A percentile compares a stretch with the other conserved stretches of the same genome.
Evolutionary conservation across 805 yeast genomes (phyloP).

Genomic region (Candida succiphila): DNA sequence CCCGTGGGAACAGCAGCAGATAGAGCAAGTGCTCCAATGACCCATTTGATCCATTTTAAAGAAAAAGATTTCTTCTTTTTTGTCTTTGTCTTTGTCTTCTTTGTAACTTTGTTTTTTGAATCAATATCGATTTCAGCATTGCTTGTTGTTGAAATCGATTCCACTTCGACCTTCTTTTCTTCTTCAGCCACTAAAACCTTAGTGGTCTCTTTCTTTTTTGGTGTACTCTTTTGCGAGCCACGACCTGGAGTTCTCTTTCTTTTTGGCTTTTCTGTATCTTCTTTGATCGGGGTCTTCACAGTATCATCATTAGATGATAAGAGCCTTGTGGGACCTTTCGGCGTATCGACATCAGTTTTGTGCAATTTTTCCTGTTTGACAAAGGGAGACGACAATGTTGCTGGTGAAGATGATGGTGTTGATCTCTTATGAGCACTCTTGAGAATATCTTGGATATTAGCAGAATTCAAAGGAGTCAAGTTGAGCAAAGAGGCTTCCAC

Average conservation of each 20-base stretch:
- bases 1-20: slow-evolving; percentile 25
- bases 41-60: background rate
- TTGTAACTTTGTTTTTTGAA: slow-evolving; percentile 1
- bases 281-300: background rate
- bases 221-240: no score
- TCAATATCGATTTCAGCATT: background rate
- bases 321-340: background rate
- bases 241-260: background rate
- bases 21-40: slow-evolving; percentile 10
- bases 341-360: no score
- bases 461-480: background rate
- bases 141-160: slow-evolving; percentile 1
- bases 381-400: no score
- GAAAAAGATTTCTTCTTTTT: no score
- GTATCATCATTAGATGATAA: background rate
- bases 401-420: no score
- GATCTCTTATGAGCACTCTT: background rate
- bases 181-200: slow-evolving; percentile 1
- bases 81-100: background rate
- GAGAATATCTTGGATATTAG: background rate
- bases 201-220: slow-evolving; percentile 1
- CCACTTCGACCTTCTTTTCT: background rate
- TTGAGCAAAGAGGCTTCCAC: background rate
- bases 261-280: background rate
- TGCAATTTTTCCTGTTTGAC: background rate